Base-by-base conservation (phyloP, 176 grass and related monocot species). In the Eleusine indica region DNA sequence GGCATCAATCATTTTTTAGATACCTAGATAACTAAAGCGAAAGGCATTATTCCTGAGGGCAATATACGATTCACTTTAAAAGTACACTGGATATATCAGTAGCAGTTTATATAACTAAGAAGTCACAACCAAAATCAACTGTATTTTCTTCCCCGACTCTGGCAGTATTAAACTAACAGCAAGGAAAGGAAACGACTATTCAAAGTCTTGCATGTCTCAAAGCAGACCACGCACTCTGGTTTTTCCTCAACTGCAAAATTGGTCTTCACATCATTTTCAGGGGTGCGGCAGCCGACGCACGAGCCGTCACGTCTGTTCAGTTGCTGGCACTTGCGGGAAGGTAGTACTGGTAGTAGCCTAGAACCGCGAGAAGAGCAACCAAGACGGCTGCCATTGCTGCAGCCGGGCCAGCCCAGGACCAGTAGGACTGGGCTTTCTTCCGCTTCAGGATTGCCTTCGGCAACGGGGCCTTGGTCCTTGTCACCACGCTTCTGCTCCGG, bases 291-390 rank as follows among this genome's bases (percentile, higher is more conserved):
- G 80, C 70, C 9, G 62, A 64, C 51, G 58, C 47, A 46, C 68
- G 1, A 61, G 28, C 68, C 43, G 60, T 74, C 57, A 6, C 29
- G 46, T 54, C 68, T 30, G 53, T 38, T 86, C 84, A 90, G 75
- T 90, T 83, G 75, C 80, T 80, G 64, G 75, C n/a, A 40, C 73
- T 91, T 1, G 86, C 70, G 9, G 89, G 79, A 46, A 49, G 70
- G 84, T 92, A 89, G 77, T 89, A 94, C 77, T 94, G 87, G 82
- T 94, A 93, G 84, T 92, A 95, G 58, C 67, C 86, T 19, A 89
- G 81, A 9, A 82, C 62, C 0, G 68, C 88, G 0, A 94, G 74
- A 54, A 97, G 82, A 63, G 90, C 76, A 30, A 87, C 21, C 2
- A 97, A 74, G 38, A 83, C 66, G 0, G 76, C 57, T 0, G 76